Evolutionary conservation across 352 stramenopile genomes (phyloP).

Genomic region (Globisporangium abappressorium): DNA sequence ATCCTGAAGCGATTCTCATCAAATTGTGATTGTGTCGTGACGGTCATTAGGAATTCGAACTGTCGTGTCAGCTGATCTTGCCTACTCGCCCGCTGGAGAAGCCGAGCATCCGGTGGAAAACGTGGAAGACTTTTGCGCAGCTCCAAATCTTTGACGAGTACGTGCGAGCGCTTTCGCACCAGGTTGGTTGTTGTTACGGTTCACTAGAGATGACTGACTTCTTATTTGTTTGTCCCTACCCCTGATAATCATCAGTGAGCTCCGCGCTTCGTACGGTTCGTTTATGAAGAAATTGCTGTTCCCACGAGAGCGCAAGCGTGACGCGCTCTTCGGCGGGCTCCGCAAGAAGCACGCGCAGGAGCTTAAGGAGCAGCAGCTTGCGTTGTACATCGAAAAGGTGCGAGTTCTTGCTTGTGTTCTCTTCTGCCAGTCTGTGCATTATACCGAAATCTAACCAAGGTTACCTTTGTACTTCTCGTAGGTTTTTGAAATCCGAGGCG

Average conservation of each 20-base stretch:
- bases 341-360: conserved; percentile 69
- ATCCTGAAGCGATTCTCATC: conserved; percentile 11
- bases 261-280: conserved; percentile 43
- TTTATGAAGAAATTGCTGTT: conserved; percentile 61
- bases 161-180: conserved; percentile 1
- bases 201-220: background rate
- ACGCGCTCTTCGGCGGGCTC: conserved; percentile 67
- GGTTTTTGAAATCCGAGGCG: conserved; percentile 51
- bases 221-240: background rate
- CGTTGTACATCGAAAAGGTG: conserved; percentile 66
- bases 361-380: conserved; percentile 68
- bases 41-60: conserved; percentile 56
- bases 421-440: background rate
- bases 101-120: conserved; percentile 75
- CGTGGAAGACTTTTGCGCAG: conserved; percentile 68
- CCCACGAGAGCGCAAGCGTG: conserved; percentile 62
- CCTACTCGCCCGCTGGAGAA: conserved; percentile 49
- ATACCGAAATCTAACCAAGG: background rate
- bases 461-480: conserved; percentile 17
- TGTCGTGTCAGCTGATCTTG: conserved; percentile 68
- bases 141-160: conserved; percentile 74
- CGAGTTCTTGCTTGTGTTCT: conserved; percentile 1
- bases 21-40: conserved; percentile 3
- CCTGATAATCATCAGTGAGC: conserved; percentile 31
- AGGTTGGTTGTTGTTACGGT: background rate